Evolutionary conservation across 768 basidiomycete species (phyloP), one percentile per base, ranked within the genome.

Genomic region (Suillus luteus): DNA sequence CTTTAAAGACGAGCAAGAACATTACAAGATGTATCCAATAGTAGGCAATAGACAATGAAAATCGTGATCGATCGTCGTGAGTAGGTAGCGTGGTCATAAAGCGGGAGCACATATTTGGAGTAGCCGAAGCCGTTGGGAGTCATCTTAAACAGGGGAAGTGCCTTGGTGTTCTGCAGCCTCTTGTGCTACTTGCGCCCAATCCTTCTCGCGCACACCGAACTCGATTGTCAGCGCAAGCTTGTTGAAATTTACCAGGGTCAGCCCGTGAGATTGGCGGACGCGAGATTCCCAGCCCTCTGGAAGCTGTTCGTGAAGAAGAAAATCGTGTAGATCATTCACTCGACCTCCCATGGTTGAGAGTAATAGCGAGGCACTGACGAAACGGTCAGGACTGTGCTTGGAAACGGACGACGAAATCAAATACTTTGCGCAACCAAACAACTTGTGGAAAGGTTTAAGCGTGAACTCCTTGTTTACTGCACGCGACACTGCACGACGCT

Each of bases 351-450:
- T 31, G 31, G 27, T 52, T 31, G 51, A 52, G 9, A 52, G 51
- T 10, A 52, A 31, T 9, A 52, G 27, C 27, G 51, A 52, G 27
- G 51, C 51, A 31, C 51, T 52, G 31, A 31, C 4, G 9, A 1
- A 17, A 31, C 8, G 15, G 51, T 52, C 8, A 52, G 51, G 15
- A 52, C 17, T 10, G 31, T 27, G 51, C 17, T 52, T 19, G 9
- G 15, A 52, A 31, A 31, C 17, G 5, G 27, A 52, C 5, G 15
- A 52, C 17, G 9, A 31, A 17, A 52, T 17, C 9, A 17, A 52
- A 52, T 52, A 52, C 51, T 52, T 52, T 52, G 51, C 51, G 31
- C 27, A 17, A 31, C 51, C 51, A 17, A 52, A 52, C 31, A 52
- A 52, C 15, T 27, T 52, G 27, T 52, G 51, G 51, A 52, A 52